Evolutionary conservation across 2,329 filamentous ascomycete species (phyloP).

Genomic region (Arthrobotrys pseudoclavata): DNA sequence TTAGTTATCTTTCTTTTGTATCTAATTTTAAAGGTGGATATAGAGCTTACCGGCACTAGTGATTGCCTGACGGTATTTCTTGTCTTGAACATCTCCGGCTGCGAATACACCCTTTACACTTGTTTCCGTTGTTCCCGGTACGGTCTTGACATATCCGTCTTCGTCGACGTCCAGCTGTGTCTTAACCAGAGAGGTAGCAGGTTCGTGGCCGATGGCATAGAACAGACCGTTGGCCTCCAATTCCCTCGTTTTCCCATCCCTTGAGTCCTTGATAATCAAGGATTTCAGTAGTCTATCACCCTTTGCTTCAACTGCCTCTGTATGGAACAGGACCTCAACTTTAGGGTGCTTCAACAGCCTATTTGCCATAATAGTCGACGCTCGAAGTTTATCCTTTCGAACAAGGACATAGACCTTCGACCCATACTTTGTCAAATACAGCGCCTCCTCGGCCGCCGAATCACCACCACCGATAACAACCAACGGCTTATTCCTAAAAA

Average conservation of each 20-base stretch:
- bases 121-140: constrained; percentile 88
- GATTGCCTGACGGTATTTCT: constrained; percentile 96
- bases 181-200: constrained; percentile 90
- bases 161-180: constrained; percentile 87
- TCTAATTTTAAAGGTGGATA: constrained; percentile 6
- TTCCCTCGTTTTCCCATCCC: constrained; percentile 82
- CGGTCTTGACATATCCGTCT: constrained; percentile 91
- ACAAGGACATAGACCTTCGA: constrained; percentile 95
- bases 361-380: constrained; percentile 91
- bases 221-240: constrained; percentile 92
- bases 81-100: constrained; percentile 97
- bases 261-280: constrained; percentile 83
- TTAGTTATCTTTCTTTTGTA: background rate
- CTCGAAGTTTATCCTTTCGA: constrained; percentile 85
- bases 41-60: constrained; percentile 88
- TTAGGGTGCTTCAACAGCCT: constrained; percentile 86
- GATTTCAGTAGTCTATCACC: constrained; percentile 92
- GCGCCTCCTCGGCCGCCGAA: constrained; percentile 95
- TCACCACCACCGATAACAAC: constrained; percentile 97
- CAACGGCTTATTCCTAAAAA: constrained; percentile 95
- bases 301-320: constrained; percentile 82
- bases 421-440: constrained; percentile 98
- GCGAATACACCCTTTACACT: constrained; percentile 94
- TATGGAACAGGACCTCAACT: constrained; percentile 90
- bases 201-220: constrained; percentile 97